phyloP scores from a whole-genome alignment of 345 rosid species.

The Citrus australasica region DNA sequence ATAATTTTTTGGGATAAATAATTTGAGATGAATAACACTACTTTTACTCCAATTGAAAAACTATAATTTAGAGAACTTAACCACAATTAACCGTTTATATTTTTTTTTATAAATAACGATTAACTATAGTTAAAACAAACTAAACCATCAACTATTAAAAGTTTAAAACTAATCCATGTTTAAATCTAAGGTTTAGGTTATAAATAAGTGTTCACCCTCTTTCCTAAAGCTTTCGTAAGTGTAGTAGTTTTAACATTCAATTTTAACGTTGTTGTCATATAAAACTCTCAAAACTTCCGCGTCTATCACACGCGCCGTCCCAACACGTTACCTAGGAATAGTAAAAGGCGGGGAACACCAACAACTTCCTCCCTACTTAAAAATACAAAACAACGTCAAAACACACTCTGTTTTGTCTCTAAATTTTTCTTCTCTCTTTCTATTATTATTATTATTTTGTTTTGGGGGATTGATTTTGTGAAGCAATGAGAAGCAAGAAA shows the following conservation, averaged over 20 bases:
- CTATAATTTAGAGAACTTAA: too few relatives aligned
- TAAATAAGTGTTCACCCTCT: neutral
- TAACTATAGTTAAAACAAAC: conserved; percentile 1
- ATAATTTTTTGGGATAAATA: too few relatives aligned
- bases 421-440: neutral
- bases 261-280: neutral
- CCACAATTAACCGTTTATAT: too few relatives aligned
- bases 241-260: neutral
- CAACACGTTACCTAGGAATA: conserved; percentile 32
- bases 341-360: conserved; percentile 37
- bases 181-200: neutral
- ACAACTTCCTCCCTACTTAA: conserved; percentile 6
- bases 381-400: neutral
- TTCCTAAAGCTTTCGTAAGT: neutral
- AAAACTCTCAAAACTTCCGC: neutral
- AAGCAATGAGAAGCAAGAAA: neutral
- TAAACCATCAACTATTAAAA: neutral
- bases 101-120: too few relatives aligned
- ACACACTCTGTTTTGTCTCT: neutral
- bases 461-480: neutral
- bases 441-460: neutral
- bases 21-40: too few relatives aligned
- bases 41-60: too few relatives aligned
- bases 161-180: neutral
- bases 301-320: conserved; percentile 28